phyloP scores from a whole-genome alignment of 2,329 filamentous ascomycete genomes.

The Diplocarpon mali region DNA sequence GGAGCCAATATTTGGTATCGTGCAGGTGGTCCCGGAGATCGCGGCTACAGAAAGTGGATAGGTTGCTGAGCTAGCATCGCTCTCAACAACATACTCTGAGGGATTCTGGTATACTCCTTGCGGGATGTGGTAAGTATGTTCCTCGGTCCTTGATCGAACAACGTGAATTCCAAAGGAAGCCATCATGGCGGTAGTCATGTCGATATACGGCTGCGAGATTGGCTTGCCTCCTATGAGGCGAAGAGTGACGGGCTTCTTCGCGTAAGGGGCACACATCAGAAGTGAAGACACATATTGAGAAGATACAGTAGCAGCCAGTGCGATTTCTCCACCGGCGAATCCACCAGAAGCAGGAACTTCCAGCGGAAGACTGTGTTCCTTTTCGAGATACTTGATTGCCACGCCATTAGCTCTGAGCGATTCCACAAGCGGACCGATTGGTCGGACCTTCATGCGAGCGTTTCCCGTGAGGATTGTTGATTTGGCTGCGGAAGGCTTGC shows the following conservation, averaged over 20 bases:
- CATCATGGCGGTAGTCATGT: slow-evolving; percentile 99
- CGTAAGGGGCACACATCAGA: slow-evolving; percentile 93
- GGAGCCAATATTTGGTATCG: slow-evolving; percentile 90
- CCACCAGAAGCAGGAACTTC: slow-evolving; percentile 73
- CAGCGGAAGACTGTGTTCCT: slow-evolving; percentile 72
- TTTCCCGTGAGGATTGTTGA: slow-evolving; percentile 86
- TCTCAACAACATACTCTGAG: slow-evolving; percentile 79
- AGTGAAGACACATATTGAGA: slow-evolving; percentile 99
- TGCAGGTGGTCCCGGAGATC: slow-evolving; percentile 91
- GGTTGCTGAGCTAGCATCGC: slow-evolving; percentile 93
- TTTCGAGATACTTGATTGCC: slow-evolving; percentile 75
- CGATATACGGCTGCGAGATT: slow-evolving; percentile 93
- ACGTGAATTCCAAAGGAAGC: slow-evolving; percentile 77
- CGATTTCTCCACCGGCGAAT: slow-evolving; percentile 76
- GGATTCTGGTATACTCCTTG: slow-evolving; percentile 76
- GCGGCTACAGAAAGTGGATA: slow-evolving; percentile 91
- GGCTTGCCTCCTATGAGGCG: slow-evolving; percentile 91
- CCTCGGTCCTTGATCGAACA: slow-evolving; percentile 61
- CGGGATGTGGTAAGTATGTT: slow-evolving; percentile 90
- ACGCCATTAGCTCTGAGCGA: slow-evolving; percentile 80
- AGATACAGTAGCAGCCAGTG: slow-evolving; percentile 87
- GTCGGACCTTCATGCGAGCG: slow-evolving; percentile 88
- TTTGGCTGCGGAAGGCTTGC: slow-evolving; percentile 50
- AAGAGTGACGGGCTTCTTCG: slow-evolving; percentile 84
- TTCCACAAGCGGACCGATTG: slow-evolving; percentile 87